Conservation (phyloP, 257 asterid species). For the Avicennia marina region DNA sequence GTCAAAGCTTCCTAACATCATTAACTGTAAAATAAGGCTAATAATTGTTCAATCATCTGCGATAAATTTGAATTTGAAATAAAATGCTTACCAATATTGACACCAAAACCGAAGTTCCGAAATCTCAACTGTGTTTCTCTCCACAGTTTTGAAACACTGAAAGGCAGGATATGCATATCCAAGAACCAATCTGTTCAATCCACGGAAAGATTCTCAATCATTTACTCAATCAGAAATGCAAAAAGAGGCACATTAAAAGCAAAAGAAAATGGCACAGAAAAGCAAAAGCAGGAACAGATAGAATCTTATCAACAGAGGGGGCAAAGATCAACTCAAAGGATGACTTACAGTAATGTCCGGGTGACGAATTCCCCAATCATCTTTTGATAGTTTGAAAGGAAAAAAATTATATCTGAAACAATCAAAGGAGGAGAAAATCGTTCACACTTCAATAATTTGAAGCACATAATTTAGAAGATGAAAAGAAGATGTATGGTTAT, state of each 20-base stretch:
- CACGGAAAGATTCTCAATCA: background rate
- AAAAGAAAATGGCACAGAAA: constrained; percentile 6
- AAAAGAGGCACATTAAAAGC: background rate
- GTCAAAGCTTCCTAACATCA: too few relatives aligned
- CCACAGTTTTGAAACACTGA: constrained; percentile 78
- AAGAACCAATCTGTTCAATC: constrained; percentile 54
- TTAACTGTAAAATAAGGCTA: too few relatives aligned
- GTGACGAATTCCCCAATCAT: constrained; percentile 76
- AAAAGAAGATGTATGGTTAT: background rate
- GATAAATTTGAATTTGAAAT: background rate
- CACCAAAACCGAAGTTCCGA: constrained; percentile 89
- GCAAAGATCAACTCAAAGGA: background rate
- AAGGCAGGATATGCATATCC: constrained; percentile 94
- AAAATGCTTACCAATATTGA: constrained; percentile 71
- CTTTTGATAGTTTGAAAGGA: constrained; percentile 6
- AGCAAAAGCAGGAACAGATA: constrained; percentile 20
- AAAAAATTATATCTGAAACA: constrained; percentile 11
- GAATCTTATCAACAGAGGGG: constrained; percentile 22
- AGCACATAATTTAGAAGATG: background rate
- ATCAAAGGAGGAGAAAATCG: background rate
- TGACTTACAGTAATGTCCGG: constrained; percentile 53
- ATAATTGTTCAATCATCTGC: background rate
- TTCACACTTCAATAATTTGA: background rate
- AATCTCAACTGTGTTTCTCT: constrained; percentile 65
- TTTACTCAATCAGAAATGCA: constrained; percentile 9